phyloP scores from a whole-genome alignment of 2,329 filamentous ascomycete species.

The Verticillium klebahnii region DNA sequence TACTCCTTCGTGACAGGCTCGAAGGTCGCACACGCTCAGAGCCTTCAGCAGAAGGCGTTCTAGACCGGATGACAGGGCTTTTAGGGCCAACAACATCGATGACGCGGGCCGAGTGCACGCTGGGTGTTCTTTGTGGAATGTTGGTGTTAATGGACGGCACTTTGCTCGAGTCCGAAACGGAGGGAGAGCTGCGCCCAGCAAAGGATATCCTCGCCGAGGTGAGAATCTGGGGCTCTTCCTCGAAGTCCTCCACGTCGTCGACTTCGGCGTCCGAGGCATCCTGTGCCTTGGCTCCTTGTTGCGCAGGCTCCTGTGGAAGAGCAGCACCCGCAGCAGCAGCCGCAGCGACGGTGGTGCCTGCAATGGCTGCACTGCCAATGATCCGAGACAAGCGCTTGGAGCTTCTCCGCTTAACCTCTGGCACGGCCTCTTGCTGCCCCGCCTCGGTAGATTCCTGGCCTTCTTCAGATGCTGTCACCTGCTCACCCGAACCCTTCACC shows the following conservation, averaged over 20 bases:
- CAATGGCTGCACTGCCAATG: not conserved
- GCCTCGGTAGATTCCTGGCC: not conserved
- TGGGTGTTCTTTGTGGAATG: constrained; percentile 38
- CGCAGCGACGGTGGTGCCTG: constrained; percentile 1
- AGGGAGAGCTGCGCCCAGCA: constrained; percentile 44
- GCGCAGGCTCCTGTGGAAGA: not conserved
- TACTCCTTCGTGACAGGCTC: constrained; percentile 35
- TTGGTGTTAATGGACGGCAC: constrained; percentile 27
- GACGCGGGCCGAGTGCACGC: constrained; percentile 52
- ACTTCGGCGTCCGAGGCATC: constrained; percentile 34
- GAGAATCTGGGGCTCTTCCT: constrained; percentile 55
- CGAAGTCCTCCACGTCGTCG: constrained; percentile 44
- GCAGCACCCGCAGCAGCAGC: not conserved
- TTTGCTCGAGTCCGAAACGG: constrained; percentile 40
- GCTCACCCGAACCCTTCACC: not conserved
- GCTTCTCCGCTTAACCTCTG: constrained; percentile 9
- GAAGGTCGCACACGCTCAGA: constrained; percentile 35
- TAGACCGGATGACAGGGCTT: constrained; percentile 43
- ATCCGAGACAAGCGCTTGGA: constrained; percentile 9
- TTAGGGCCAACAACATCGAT: constrained; percentile 51
- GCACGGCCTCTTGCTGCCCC: constrained; percentile 2
- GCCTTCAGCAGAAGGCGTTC: constrained; percentile 41
- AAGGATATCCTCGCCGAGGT: constrained; percentile 54
- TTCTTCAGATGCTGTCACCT: not conserved
- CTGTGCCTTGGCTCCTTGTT: not conserved